Evolutionary conservation across 2,329 filamentous ascomycete genomes (phyloP), one percentile per base, ranked within the genome.

Genomic region (Cercospora sesami): DNA sequence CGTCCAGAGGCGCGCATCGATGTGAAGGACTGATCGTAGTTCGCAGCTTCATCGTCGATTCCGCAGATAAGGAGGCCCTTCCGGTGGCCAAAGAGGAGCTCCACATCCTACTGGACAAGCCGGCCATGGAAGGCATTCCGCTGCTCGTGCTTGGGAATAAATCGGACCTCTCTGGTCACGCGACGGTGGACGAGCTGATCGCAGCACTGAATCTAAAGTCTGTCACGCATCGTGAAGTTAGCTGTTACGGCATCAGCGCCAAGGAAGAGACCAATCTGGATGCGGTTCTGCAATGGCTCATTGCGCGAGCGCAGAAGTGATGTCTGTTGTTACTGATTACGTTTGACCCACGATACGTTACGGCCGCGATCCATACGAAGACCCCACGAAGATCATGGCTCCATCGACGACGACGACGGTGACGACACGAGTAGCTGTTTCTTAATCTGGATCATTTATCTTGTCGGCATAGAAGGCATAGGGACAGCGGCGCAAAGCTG

Each of bases 261-360:
- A 98, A 98, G 81, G 94, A 98, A 80, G 95, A 99, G 83, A 99
- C 94, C 67, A 99, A 99, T 82, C 88, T 99, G 72, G 94, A 99
- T 78, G 95, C 94, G 6, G 95, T 99, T 63, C 85, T 99, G 75
- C 92, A 97, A 79, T 99, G 95, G 92, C 85, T 99, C 79, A 94
- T 99, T 80, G 94, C 93, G 74, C 91, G 92, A 79, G 90, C 93
- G 71, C 92, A 86, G 78, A 90, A 90, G 82, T 93, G 73, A 72
- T 16, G 23, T 55, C 53, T 58, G 28, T 31, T 58, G 33, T 42
- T 60, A 48, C 51, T 58, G 48, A 59, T 69, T 57, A 69, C 64
- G 45, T 67, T 63, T 66, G 59, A 39, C 60, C 64, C 67, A 67
- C 65, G 67, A 69, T 60, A 69, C 59, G 53, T 65, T 62, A 72